phyloP scores from a whole-genome alignment of 2,329 filamentous ascomycete genomes.

The Colletotrichum neosansevieriae region DNA sequence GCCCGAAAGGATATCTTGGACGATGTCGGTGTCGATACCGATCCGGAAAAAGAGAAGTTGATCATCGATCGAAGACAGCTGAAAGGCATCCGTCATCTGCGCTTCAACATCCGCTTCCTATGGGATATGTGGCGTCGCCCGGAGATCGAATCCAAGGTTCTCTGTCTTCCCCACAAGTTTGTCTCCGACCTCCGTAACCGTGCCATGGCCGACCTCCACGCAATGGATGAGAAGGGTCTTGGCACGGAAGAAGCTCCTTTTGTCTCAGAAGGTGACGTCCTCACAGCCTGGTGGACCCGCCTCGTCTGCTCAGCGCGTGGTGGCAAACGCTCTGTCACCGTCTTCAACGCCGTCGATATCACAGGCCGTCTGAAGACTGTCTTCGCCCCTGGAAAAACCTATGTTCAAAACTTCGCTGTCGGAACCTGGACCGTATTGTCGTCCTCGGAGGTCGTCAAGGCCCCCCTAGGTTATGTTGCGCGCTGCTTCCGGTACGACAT shows the following conservation, averaged over 20 bases:
- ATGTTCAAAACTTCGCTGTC: conserved; percentile 46
- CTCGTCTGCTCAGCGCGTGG: conserved; percentile 39
- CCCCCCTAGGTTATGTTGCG: conserved; percentile 47
- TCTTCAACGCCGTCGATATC: conserved; percentile 45
- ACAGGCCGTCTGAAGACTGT: conserved; percentile 44
- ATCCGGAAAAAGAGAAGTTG: conserved; percentile 45
- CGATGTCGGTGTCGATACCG: conserved; percentile 41
- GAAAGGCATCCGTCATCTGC: conserved; percentile 44
- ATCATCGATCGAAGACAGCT: conserved; percentile 45
- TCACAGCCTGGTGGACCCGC: conserved; percentile 55
- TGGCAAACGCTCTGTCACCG: conserved; percentile 42
- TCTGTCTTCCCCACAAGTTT: conserved; percentile 53
- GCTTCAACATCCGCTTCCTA: conserved; percentile 51
- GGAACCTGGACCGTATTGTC: conserved; percentile 43
- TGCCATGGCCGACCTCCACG: conserved; percentile 48
- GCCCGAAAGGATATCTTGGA: conserved; percentile 52
- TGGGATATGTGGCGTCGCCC: conserved; percentile 50
- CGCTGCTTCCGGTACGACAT: conserved; percentile 49
- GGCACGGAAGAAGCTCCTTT: conserved; percentile 47
- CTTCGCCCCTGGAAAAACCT: conserved; percentile 39
- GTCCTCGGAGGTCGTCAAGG: conserved; percentile 41
- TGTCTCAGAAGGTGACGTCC: conserved; percentile 60
- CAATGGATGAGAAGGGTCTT: conserved; percentile 31
- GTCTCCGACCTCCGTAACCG: conserved; percentile 47
- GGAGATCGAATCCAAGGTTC: conserved; percentile 49